phyloP scores from a whole-genome alignment of 1,139 yeast genomes.

The Protomyces pachydermus region DNA sequence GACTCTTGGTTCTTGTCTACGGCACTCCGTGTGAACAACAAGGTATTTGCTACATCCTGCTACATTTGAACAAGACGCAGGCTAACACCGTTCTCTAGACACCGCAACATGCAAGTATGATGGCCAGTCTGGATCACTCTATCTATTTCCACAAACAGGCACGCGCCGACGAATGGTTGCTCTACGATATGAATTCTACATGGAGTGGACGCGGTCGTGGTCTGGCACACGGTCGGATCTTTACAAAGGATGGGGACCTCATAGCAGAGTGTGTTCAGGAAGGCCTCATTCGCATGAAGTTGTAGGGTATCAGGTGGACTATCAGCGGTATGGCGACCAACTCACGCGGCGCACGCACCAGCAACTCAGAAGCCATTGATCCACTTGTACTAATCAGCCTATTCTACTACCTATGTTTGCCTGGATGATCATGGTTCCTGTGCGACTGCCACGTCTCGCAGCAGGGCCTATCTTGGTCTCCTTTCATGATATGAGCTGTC shows the following conservation, averaged over 20 bases:
- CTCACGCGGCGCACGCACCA: too few relatives aligned
- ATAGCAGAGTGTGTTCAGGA: slow-evolving; percentile 66
- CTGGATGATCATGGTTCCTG: too few relatives aligned
- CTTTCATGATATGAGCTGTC: too few relatives aligned
- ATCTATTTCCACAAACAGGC: slow-evolving; percentile 60
- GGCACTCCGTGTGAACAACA: slow-evolving; percentile 45
- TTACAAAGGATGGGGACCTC: slow-evolving; percentile 48
- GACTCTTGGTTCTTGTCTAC: slow-evolving; percentile 57
- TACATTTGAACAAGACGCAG: too few relatives aligned
- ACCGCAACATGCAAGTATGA: slow-evolving; percentile 45
- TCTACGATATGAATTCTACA: slow-evolving; percentile 46
- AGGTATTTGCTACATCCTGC: slow-evolving; percentile 25
- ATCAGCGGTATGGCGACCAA: too few relatives aligned
- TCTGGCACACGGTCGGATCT: slow-evolving; percentile 57
- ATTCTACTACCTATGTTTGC: too few relatives aligned
- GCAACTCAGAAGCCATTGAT: too few relatives aligned
- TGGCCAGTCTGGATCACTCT: slow-evolving; percentile 49
- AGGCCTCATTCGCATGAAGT: slow-evolving; percentile 37
- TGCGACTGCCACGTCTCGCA: too few relatives aligned
- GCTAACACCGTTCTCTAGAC: slow-evolving; percentile 32
- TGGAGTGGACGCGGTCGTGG: slow-evolving; percentile 54
- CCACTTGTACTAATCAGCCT: too few relatives aligned
- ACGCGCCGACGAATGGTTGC: slow-evolving; percentile 53
- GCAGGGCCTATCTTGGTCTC: neutral
- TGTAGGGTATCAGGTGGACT: neutral